Evolutionary conservation across 1,284 basidiomycete species (phyloP), one percentile per base, ranked within the genome.

Genomic region (Pyrrhoderma noxium): DNA sequence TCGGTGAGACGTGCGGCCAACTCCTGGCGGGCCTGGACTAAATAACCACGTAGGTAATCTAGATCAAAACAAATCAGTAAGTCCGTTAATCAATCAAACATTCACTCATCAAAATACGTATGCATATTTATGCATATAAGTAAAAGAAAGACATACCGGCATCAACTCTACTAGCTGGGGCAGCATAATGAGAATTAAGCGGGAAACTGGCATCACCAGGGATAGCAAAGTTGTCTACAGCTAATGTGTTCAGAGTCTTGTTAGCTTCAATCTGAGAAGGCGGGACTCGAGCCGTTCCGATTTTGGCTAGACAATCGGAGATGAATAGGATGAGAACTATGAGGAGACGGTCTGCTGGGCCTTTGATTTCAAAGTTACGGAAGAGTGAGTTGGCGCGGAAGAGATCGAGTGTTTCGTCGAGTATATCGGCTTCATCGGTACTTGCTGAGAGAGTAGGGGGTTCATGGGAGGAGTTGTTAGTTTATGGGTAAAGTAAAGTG

Each of bases 321-420:
- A 97, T 87, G 73, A 90, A 99, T 64, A 99, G 88, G 67, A 98
- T 98, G 61, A 99, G 82, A 68, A 99, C 85, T 74, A 99, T 99
- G 63, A 99, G 79, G 35, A 91, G 82, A 50, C 96, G 85, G 74
- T 99, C 96, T 44, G 94, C 95, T 48, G 91, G 87, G 22, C 96
- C 92, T 70, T 98, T 97, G 81, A 99, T 99, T 75, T 99, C 96
- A 65, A 99, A 99, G 75, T 99, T 99, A 64, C 96, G 88, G 73
- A 99, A 99, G 56, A 99, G 85, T 43, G 93, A 96, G 72, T 99
- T 99, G 64, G 96, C 94, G 47, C 96, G 88, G 74, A 99, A 99
- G 53, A 99, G 83, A 71, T 97, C 92, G 49, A 99, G 76, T 2
- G 93, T 85, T 72, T 99, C 96, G 68, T 98, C 94, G 59, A 99